Conservation (phyloP, 345 rosid genomes). For the Melaleuca quinquenervia region DNA sequence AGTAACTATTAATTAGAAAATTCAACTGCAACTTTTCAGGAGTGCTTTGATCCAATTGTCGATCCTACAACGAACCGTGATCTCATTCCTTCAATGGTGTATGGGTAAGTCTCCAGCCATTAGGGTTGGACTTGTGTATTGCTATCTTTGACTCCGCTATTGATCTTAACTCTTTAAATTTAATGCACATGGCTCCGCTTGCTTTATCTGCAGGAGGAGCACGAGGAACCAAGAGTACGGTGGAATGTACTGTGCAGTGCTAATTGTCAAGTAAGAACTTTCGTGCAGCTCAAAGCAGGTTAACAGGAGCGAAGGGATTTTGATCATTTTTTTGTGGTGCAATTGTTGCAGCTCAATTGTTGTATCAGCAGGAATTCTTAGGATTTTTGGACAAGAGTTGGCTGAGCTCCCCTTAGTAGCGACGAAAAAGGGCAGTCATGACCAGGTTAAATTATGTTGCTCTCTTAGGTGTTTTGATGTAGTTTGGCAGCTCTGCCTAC, state of each 20-base stretch:
- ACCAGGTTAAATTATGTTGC: constrained; percentile 15
- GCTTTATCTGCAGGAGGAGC: constrained; percentile 14
- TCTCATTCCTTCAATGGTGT: constrained; percentile 87
- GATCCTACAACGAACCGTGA: constrained; percentile 64
- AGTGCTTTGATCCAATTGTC: constrained; percentile 82
- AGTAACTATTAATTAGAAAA: not conserved
- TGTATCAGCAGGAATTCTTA: constrained; percentile 25
- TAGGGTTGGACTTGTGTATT: not conserved
- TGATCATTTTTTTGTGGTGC: not conserved
- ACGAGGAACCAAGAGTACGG: constrained; percentile 30
- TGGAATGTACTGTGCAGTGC: constrained; percentile 43
- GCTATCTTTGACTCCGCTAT: not conserved
- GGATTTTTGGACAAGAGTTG: constrained; percentile 35
- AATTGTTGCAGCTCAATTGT: constrained; percentile 27
- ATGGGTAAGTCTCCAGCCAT: constrained; percentile 47
- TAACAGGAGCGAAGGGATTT: not conserved
- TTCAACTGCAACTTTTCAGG: constrained; percentile 23
- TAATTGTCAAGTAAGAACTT: constrained; percentile 25
- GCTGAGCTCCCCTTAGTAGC: constrained; percentile 45
- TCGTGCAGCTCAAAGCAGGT: not conserved
- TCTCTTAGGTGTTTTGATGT: not conserved
- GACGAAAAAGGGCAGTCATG: constrained; percentile 22
- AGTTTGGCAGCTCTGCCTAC: not conserved
- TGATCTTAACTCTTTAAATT: not conserved
- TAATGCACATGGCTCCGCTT: not conserved